phyloP scores from a whole-genome alignment of 1,284 basidiomycete genomes.

The Irpex sp. region DNA sequence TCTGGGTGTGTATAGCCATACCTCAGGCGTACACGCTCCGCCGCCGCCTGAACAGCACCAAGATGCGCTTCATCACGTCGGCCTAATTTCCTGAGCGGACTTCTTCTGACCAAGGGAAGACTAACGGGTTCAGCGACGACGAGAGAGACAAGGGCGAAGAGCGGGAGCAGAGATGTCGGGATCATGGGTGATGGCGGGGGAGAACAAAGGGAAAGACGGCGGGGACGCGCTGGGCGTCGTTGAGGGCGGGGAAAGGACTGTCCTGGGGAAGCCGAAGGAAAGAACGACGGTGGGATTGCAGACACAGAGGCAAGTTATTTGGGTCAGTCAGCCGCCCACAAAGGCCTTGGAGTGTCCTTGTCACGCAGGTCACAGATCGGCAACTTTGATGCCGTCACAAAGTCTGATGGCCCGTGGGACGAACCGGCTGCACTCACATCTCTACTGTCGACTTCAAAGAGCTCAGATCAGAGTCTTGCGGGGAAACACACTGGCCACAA shows the following conservation, averaged over 20 bases:
- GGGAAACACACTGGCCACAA: background rate
- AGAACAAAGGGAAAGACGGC: background rate
- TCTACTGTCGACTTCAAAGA: too few species aligned
- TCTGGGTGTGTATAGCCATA: constrained; percentile 15
- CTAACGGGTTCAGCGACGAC: constrained; percentile 19
- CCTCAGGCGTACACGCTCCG: constrained; percentile 13
- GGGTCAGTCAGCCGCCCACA: constrained; percentile 8
- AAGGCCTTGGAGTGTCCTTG: background rate
- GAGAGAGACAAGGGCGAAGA: constrained; percentile 17
- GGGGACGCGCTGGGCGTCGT: constrained; percentile 15
- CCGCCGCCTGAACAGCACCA: constrained; percentile 10
- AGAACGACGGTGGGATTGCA: constrained; percentile 5
- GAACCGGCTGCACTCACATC: background rate
- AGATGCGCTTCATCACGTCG: constrained; percentile 5
- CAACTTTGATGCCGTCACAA: background rate
- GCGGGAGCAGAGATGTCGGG: constrained; percentile 9
- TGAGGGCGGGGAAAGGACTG: background rate
- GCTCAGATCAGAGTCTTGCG: too few species aligned
- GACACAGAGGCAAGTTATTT: background rate
- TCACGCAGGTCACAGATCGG: constrained; percentile 3
- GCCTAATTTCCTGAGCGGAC: background rate
- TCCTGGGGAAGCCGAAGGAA: constrained; percentile 1
- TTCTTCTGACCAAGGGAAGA: constrained; percentile 18
- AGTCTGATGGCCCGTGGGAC: background rate
- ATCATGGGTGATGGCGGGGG: constrained; percentile 11